These are phyloP conservation scores for Amphicarpaea edgeworthii DNA, from an alignment of 306 rosid genomes.

Conservation along the genomic window DNA sequence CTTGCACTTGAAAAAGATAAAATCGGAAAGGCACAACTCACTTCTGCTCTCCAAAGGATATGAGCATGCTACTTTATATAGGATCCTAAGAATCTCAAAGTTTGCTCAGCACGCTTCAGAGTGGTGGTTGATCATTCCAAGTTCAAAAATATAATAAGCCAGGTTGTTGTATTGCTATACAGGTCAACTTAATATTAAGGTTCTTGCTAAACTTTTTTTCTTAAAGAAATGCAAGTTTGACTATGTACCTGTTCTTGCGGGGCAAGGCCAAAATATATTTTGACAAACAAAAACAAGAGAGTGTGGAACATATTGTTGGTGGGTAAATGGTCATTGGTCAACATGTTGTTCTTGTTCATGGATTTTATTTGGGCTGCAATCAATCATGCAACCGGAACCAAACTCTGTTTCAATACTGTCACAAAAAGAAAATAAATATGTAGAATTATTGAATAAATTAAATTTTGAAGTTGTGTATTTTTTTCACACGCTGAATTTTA, in stretches of 20 bases:
- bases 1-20: not conserved
- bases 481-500: not conserved
- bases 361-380: not conserved
- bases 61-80: slow-evolving; percentile 11
- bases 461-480: not conserved
- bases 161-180: slow-evolving; percentile 4
- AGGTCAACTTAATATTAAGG: slow-evolving; percentile 24
- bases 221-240: not conserved
- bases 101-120: slow-evolving; percentile 19
- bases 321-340: not conserved
- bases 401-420: not conserved
- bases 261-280: not conserved
- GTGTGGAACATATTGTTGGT: not conserved
- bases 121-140: slow-evolving; percentile 21
- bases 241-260: slow-evolving; percentile 21
- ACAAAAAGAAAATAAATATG: not conserved
- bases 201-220: too few relatives aligned
- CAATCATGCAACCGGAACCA: not conserved
- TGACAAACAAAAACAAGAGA: not conserved
- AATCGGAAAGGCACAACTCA: not conserved
- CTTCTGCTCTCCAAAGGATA: slow-evolving; percentile 10
- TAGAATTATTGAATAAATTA: not conserved
- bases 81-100: slow-evolving; percentile 8
- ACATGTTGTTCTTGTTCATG: slow-evolving; percentile 23
- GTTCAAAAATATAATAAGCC: slow-evolving; percentile 4